Evolutionary conservation across 805 yeast species (phyloP).

Genomic region (Wickerhamomyces queroliae): DNA sequence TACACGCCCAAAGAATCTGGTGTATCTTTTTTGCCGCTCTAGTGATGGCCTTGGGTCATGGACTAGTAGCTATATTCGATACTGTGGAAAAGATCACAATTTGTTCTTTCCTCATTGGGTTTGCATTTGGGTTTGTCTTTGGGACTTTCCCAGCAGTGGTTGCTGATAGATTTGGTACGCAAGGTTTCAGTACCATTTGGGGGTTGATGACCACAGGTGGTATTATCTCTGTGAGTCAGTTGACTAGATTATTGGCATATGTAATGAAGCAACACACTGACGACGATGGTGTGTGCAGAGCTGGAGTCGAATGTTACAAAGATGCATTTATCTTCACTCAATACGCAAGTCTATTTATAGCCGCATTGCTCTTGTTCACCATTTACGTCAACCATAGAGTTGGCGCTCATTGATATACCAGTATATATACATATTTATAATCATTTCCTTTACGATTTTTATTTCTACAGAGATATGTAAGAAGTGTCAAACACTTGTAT

Average conservation of each 20-base stretch:
- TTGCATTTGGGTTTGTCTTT: constrained; percentile 63
- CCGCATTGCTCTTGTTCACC: constrained; percentile 14
- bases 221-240: constrained; percentile 42
- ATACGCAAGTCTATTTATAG: constrained; percentile 15
- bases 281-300: constrained; percentile 34
- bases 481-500: neutral
- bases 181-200: constrained; percentile 69
- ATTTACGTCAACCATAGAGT: constrained; percentile 10
- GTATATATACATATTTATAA: neutral
- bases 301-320: constrained; percentile 43
- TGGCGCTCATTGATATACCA: neutral
- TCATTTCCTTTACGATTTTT: neutral
- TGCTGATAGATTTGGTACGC: constrained; percentile 68
- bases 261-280: constrained; percentile 42
- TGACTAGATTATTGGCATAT: constrained; percentile 51
- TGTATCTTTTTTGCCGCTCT: constrained; percentile 40
- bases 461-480: too few species aligned
- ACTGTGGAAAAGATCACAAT: constrained; percentile 38
- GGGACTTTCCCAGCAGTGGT: constrained; percentile 73
- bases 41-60: constrained; percentile 32
- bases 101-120: constrained; percentile 53
- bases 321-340: constrained; percentile 31
- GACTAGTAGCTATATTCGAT: constrained; percentile 26
- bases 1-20: constrained; percentile 60
- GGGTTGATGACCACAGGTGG: constrained; percentile 73